These are phyloP conservation scores for Agrostemma githago DNA, from an alignment of 148 eudicot genomes.

Conservation along the genomic window DNA sequence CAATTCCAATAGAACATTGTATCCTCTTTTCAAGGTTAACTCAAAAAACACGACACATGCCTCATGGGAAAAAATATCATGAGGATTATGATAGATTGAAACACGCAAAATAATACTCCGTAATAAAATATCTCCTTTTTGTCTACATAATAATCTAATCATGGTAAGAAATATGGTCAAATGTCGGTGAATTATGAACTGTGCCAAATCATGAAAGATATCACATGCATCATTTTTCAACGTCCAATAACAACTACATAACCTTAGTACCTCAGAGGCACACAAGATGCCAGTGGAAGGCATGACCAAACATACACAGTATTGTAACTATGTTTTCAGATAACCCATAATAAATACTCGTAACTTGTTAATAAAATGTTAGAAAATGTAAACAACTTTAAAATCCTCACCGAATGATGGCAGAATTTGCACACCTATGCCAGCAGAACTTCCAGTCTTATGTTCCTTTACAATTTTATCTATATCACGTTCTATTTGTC, in stretches of 20 bases:
- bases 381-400: slow-evolving; percentile 4
- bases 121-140: not conserved
- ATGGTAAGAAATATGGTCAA: not conserved
- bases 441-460: slow-evolving; percentile 18
- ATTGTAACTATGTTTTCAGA: no score
- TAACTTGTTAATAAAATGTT: not conserved
- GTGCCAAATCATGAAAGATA: not conserved
- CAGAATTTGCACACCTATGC: slow-evolving; percentile 23
- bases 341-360: not conserved
- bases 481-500: slow-evolving; percentile 63
- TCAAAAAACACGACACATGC: not conserved
- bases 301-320: no score
- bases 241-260: not conserved
- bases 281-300: no score
- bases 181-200: not conserved
- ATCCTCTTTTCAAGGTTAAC: not conserved
- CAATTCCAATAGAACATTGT: not conserved
- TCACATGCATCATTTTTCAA: not conserved
- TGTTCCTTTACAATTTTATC: slow-evolving; percentile 27
- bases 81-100: not conserved
- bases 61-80: not conserved
- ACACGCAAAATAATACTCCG: not conserved
- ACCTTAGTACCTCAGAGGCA: no score
- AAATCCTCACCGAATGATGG: slow-evolving; percentile 33
- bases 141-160: not conserved